Percentiles rank a stretch among this genome's conserved stretches.
Evolutionary conservation across 2,329 filamentous ascomycete genomes (phyloP).

Genomic region (Penicillium sp.): DNA sequence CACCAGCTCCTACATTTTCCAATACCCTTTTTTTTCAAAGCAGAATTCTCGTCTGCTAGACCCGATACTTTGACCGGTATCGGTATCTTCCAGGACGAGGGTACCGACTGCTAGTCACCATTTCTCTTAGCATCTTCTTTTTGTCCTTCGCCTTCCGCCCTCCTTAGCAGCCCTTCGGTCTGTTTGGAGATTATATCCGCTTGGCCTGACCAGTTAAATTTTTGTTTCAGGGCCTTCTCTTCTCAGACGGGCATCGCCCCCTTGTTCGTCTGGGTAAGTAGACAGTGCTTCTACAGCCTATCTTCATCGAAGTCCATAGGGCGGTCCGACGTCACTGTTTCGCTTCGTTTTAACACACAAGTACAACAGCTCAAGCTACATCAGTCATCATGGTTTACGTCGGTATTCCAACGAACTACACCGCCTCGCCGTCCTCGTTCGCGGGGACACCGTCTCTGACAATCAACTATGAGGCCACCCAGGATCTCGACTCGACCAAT

Average conservation of each 20-base stretch:
- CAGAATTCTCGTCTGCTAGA: constrained; percentile 73
- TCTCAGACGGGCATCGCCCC: constrained; percentile 80
- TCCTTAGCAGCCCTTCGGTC: constrained; percentile 71
- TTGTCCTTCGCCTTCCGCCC: constrained; percentile 74
- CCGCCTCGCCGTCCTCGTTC: constrained; percentile 72
- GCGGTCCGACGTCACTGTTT: constrained; percentile 23
- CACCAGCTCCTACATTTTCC: constrained; percentile 13
- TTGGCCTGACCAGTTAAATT: constrained; percentile 70
- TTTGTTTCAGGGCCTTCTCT: constrained; percentile 89
- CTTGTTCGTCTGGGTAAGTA: constrained; percentile 94
- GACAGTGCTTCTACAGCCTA: constrained; percentile 79
- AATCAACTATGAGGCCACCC: constrained; percentile 92
- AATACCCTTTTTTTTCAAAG: constrained; percentile 33
- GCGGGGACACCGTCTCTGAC: constrained; percentile 84
- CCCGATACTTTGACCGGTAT: constrained; percentile 83
- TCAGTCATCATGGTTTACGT: constrained; percentile 69
- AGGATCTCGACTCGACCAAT: constrained; percentile 90
- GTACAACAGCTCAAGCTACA: constrained; percentile 20
- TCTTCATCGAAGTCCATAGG: constrained; percentile 24
- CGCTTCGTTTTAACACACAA: constrained; percentile 13
- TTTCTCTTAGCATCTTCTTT: constrained; percentile 81
- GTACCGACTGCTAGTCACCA: constrained; percentile 66
- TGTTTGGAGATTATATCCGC: constrained; percentile 65
- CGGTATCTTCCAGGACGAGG: constrained; percentile 72
- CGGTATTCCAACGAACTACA: constrained; percentile 76